Conservation (phyloP, 163 green algal genomes). For the Volvox carteri region DNA sequence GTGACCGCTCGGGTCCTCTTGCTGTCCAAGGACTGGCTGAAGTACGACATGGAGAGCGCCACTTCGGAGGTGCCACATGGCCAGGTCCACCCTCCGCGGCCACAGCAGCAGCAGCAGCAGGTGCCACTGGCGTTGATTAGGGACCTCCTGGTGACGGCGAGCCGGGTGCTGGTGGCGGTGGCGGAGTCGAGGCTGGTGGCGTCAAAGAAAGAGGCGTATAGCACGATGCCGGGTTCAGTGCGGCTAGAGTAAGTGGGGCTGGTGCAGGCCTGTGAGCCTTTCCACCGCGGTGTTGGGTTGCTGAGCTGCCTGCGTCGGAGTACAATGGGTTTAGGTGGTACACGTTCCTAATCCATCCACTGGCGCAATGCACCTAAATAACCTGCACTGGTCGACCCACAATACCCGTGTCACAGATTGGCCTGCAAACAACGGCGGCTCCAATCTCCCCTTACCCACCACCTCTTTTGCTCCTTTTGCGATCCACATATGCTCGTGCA, state of each 20-base stretch:
- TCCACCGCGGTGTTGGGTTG: too few relatives aligned
- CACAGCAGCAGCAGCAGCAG: not conserved
- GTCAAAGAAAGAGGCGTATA: not conserved
- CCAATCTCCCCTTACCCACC: too few relatives aligned
- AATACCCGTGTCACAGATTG: too few relatives aligned
- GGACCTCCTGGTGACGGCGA: not conserved
- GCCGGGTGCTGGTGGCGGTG: not conserved
- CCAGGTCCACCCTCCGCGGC: conserved; percentile 2
- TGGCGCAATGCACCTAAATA: too few relatives aligned
- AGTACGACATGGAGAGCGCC: not conserved
- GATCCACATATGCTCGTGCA: too few relatives aligned
- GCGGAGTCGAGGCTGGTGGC: not conserved
- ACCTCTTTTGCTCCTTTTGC: too few relatives aligned
- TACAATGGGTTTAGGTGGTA: too few relatives aligned
- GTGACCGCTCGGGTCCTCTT: not conserved
- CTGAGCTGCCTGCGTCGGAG: too few relatives aligned
- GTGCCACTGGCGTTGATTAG: conserved; percentile 10
- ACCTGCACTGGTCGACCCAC: too few relatives aligned
- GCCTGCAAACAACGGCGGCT: too few relatives aligned
- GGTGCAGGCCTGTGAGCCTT: too few relatives aligned
- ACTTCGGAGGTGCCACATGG: not conserved
- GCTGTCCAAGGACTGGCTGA: not conserved
- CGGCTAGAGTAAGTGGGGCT: conserved; percentile 23
- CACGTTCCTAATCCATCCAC: too few relatives aligned
- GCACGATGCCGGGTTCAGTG: not conserved